Evolutionary conservation across 805 yeast genomes (phyloP).

Genomic region (Candida caryicola): DNA sequence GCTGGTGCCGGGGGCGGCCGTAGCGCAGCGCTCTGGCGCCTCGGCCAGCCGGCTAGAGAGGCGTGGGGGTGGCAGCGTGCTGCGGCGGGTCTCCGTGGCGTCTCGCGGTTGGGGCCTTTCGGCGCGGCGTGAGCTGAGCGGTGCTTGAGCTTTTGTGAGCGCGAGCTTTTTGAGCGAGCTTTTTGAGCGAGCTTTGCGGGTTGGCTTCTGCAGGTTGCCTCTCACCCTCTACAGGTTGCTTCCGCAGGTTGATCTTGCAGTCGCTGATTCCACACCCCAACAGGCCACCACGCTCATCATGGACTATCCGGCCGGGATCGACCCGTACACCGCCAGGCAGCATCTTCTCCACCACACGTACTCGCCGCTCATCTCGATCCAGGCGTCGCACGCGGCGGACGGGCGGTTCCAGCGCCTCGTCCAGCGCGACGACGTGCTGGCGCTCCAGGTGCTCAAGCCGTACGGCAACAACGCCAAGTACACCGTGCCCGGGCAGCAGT

Average conservation of each 20-base stretch:
- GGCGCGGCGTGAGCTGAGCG: no score
- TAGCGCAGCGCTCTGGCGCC: no score
- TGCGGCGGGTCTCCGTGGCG: no score
- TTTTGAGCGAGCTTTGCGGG: no score
- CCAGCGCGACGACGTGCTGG: slow-evolving; percentile 31
- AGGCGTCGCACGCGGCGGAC: slow-evolving; percentile 47
- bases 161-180: no score
- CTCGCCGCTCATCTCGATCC: slow-evolving; percentile 53
- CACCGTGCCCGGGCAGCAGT: slow-evolving; percentile 36
- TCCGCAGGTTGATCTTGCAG: background rate
- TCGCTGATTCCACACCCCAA: background rate
- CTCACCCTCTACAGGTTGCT: no score
- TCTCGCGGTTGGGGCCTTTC: no score
- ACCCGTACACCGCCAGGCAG: slow-evolving; percentile 40
- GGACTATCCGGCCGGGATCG: slow-evolving; percentile 34
- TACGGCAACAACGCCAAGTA: slow-evolving; percentile 55
- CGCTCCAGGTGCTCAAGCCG: slow-evolving; percentile 50
- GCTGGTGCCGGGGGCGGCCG: no score
- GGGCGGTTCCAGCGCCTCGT: slow-evolving; percentile 40
- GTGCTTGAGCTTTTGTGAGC: no score
- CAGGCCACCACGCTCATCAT: slow-evolving; percentile 3
- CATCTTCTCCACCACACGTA: slow-evolving; percentile 44
- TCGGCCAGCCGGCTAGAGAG: no score
- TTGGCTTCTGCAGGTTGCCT: no score
- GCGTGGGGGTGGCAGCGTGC: no score